Evolutionary conservation across 129 eudicot species (phyloP), one percentile per base, ranked within the genome.

Genomic region (Centella asiatica): DNA sequence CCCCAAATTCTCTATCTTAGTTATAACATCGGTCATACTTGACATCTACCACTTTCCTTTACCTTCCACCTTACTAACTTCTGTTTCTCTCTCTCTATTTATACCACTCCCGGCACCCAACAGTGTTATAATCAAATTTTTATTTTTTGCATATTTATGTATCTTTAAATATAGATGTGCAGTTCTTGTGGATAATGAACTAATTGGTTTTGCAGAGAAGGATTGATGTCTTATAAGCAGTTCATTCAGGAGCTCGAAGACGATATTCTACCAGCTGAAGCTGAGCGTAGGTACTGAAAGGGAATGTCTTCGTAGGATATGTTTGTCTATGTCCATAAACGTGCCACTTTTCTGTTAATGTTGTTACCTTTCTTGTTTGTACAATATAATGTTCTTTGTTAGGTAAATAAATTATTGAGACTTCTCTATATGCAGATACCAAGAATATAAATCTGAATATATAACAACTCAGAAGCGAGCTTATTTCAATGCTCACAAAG

Each of bases 231-330:
- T 42, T 93, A 87, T 73, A 93, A 93, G 83, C 96, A 87, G 83
- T 93, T 93, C 63, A 93, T 93, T 62, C 96, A 93, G 78, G 99
- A 93, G 74, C 99, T 93, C 75, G 96, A 93, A 80, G 99, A 93
- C 77, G 99, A 93, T 80, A 75, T 93, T 61, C 68, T 87, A 47
- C 99, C 99, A 24, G 50, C 92, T 45, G 99, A 93, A 78, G 99
- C 99, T 50, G 99, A 87, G 76, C 93, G 88, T 79, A 85, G 99
- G 99, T 93, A 77, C 55, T 24, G 23, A 39, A 27, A 67, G 6
- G 37, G 5, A 20, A 18, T 19, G 4, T 53, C 48, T 49, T 22
- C 26, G 60, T 25, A 46, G 47, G 12, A 20, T 1, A 31, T 45
- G n/a, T 46, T 62, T 37, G 33, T n/a, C 3, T 15, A n/a, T 18